Percentiles rank a stretch among this genome's conserved stretches.
Evolutionary conservation across 441 rosid species (phyloP).

Genomic region (Bruguiera hainesii): DNA sequence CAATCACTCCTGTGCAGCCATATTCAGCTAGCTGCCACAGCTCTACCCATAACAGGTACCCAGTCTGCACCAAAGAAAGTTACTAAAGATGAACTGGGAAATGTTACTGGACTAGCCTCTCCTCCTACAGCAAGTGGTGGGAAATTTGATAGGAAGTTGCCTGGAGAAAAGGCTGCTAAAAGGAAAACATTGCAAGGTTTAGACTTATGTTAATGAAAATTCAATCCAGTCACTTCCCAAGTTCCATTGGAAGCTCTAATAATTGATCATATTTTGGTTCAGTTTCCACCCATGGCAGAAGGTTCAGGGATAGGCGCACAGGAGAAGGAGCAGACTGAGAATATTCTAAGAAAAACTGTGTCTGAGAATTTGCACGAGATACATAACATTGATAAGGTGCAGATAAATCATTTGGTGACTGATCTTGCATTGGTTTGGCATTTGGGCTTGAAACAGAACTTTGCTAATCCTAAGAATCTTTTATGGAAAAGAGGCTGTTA

Average conservation of each 20-base stretch:
- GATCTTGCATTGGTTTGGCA: neutral
- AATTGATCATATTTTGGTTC: constrained; percentile 13
- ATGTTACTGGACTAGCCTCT: constrained; percentile 86
- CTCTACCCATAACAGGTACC: constrained; percentile 83
- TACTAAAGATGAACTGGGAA: constrained; percentile 66
- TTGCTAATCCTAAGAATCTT: neutral
- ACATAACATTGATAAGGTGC: constrained; percentile 77
- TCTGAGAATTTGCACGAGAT: constrained; percentile 87
- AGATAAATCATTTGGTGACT: neutral
- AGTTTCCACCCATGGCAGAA: constrained; percentile 82
- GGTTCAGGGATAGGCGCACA: constrained; percentile 48
- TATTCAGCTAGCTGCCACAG: constrained; percentile 79
- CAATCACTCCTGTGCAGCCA: constrained; percentile 54
- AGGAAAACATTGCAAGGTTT: constrained; percentile 85
- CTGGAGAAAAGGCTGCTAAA: constrained; percentile 78
- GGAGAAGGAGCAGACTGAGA: constrained; percentile 79
- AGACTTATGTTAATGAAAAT: neutral
- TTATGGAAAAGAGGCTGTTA: constrained; percentile 51
- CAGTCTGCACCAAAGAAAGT: constrained; percentile 63
- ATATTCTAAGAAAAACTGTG: constrained; percentile 67
- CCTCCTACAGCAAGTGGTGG: constrained; percentile 93
- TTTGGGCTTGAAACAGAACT: constrained; percentile 2
- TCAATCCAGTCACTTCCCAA: constrained; percentile 6
- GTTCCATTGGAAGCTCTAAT: neutral
- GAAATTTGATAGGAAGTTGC: constrained; percentile 82